These are phyloP conservation scores for Chimonanthus praecox DNA, from an alignment of 164 flowering plant species.

Conservation along the genomic window DNA sequence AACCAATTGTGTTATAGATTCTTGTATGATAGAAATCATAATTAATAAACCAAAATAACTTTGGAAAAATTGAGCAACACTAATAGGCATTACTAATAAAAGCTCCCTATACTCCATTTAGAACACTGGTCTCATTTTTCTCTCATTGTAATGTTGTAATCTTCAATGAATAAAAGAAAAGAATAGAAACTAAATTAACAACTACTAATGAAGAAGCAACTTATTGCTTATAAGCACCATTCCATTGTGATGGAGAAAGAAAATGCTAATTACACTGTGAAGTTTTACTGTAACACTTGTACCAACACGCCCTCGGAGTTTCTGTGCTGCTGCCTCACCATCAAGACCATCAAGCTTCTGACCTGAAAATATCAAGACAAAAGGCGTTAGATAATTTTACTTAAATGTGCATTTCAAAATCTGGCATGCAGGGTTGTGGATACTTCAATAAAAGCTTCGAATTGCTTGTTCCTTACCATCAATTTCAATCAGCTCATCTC, in stretches of 20 bases:
- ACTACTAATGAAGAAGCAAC: not conserved
- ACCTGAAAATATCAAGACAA: slow-evolving; percentile 39
- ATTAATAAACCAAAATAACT: not conserved
- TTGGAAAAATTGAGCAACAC: not conserved
- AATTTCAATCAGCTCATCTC: slow-evolving; percentile 85
- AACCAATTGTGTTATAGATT: no score
- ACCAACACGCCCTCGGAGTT: slow-evolving; percentile 84
- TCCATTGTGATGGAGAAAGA: not conserved
- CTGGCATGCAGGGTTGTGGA: not conserved
- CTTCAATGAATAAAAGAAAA: not conserved
- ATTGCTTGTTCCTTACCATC: slow-evolving; percentile 41
- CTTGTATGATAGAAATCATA: no score
- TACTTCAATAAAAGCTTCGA: not conserved
- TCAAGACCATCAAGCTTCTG: slow-evolving; percentile 74
- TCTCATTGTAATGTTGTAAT: not conserved
- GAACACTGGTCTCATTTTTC: not conserved
- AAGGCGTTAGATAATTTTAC: not conserved
- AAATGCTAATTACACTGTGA: slow-evolving; percentile 38
- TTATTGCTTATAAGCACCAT: not conserved
- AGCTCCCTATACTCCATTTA: not conserved
- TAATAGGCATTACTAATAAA: not conserved
- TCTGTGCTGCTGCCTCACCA: slow-evolving; percentile 88
- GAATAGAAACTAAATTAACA: not conserved
- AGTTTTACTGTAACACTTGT: slow-evolving; percentile 82
- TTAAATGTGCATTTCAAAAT: not conserved